Conservation (phyloP, 2,329 filamentous ascomycete species). For the Phaeoacremonium minimum region DNA sequence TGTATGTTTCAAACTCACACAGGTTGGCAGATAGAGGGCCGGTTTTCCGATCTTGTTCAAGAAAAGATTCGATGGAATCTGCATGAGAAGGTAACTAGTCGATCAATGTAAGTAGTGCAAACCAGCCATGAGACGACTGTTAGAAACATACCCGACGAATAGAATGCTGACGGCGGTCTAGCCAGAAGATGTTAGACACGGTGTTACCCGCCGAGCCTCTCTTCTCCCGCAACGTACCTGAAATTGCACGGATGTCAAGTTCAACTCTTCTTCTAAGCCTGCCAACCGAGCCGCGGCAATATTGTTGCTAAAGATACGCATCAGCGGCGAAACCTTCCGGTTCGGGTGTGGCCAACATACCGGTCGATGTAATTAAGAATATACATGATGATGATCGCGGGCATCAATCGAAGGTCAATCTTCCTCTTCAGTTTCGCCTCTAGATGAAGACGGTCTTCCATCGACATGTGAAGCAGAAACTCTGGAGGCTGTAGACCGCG, state of each 20-base stretch:
- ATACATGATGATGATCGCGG: slow-evolving; percentile 60
- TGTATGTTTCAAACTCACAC: slow-evolving; percentile 31
- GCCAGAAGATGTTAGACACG: too few relatives aligned
- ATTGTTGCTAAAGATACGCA: slow-evolving; percentile 26
- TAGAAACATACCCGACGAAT: slow-evolving; percentile 37
- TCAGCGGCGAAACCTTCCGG: too few relatives aligned
- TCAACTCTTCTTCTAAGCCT: slow-evolving; percentile 39
- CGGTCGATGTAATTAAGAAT: slow-evolving; percentile 59
- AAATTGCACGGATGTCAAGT: slow-evolving; percentile 24
- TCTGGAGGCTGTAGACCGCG: slow-evolving; percentile 18
- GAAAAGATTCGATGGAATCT: slow-evolving; percentile 46
- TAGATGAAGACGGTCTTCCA: slow-evolving; percentile 37
- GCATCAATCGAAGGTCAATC: slow-evolving; percentile 57
- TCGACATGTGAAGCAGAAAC: slow-evolving; percentile 32
- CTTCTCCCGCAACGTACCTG: too few relatives aligned
- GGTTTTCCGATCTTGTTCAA: slow-evolving; percentile 48
- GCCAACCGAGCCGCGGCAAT: slow-evolving; percentile 37
- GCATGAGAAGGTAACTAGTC: slow-evolving; percentile 41
- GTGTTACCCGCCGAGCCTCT: too few relatives aligned
- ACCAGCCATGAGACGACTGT: slow-evolving; percentile 2
- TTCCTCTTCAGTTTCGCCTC: slow-evolving; percentile 55
- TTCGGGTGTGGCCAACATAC: too few relatives aligned
- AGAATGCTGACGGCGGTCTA: slow-evolving; percentile 45
- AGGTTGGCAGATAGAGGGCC: slow-evolving; percentile 37
- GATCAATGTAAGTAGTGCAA: too few relatives aligned